Percentiles rank a stretch among this genome's conserved stretches.
phyloP scores from a whole-genome alignment of 2,329 filamentous ascomycete species.

The Leptographium radiaticola region DNA sequence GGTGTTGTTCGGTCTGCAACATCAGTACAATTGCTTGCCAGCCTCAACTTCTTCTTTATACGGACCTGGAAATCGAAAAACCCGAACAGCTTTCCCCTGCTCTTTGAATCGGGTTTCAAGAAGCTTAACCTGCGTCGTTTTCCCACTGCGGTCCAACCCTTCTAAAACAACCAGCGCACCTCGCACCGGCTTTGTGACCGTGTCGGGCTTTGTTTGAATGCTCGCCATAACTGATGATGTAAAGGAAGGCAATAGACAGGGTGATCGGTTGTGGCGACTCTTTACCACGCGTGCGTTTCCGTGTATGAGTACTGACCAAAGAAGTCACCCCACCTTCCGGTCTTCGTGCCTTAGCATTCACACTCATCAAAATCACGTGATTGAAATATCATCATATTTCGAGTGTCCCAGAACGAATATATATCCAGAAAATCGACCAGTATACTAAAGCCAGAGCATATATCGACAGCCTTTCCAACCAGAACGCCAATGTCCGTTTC shows the following conservation, averaged over 20 bases:
- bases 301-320: too few relatives aligned
- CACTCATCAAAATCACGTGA: too few relatives aligned
- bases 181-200: slow-evolving; percentile 21
- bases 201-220: background rate
- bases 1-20: slow-evolving; percentile 61
- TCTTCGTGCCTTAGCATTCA: too few relatives aligned
- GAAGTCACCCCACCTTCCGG: too few relatives aligned
- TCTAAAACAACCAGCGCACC: slow-evolving; percentile 76
- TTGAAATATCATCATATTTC: too few relatives aligned
- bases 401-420: too few relatives aligned
- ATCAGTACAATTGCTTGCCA: slow-evolving; percentile 3
- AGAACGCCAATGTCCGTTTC: too few relatives aligned
- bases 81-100: slow-evolving; percentile 33
- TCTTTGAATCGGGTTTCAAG: slow-evolving; percentile 43
- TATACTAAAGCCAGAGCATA: too few relatives aligned
- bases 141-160: slow-evolving; percentile 79
- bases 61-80: slow-evolving; percentile 46
- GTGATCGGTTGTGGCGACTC: background rate
- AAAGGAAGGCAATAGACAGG: background rate
- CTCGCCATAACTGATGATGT: background rate
- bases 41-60: background rate
- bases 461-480: too few relatives aligned
- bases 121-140: slow-evolving; percentile 75
- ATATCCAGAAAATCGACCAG: too few relatives aligned
- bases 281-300: background rate